A percentile compares a stretch with the other conserved stretches of the same genome.
Conservation (phyloP, 331 rosid species). For the Erythrophleum ivorense region DNA sequence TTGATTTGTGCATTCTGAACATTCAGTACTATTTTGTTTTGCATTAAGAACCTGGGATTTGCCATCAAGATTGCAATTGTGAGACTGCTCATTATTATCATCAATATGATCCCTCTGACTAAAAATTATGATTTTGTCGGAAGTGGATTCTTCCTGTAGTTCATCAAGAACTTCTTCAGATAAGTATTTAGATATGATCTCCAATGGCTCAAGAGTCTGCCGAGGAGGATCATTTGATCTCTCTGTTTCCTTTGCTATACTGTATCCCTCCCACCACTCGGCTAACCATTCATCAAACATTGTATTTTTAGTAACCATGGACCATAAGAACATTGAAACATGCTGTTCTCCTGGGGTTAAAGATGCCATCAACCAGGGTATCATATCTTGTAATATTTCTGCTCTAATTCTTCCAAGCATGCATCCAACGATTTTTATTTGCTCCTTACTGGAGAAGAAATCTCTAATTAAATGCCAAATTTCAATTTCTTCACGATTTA, state of each 20-base stretch:
- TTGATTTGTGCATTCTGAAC: slow-evolving; percentile 41
- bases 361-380: slow-evolving; percentile 93
- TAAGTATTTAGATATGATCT: slow-evolving; percentile 64
- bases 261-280: slow-evolving; percentile 92
- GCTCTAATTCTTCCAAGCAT: slow-evolving; percentile 89
- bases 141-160: slow-evolving; percentile 43
- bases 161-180: slow-evolving; percentile 58
- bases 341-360: slow-evolving; percentile 80
- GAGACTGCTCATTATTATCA: slow-evolving; percentile 37
- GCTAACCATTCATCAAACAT: slow-evolving; percentile 91
- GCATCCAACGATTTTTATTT: slow-evolving; percentile 75
- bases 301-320: slow-evolving; percentile 77
- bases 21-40: slow-evolving; percentile 37
- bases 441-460: slow-evolving; percentile 73
- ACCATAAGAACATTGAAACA: slow-evolving; percentile 78
- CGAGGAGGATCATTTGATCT: slow-evolving; percentile 54
- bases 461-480: slow-evolving; percentile 83
- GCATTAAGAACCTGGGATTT: slow-evolving; percentile 42
- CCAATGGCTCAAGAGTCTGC: slow-evolving; percentile 66
- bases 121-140: slow-evolving; percentile 42
- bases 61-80: slow-evolving; percentile 41
- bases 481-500: slow-evolving; percentile 81
- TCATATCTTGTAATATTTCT: slow-evolving; percentile 82
- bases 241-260: slow-evolving; percentile 52
- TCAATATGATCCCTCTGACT: slow-evolving; percentile 49